Base-by-base conservation (phyloP, 306 rosid genomes). In the Begonia fuchsioides region DNA sequence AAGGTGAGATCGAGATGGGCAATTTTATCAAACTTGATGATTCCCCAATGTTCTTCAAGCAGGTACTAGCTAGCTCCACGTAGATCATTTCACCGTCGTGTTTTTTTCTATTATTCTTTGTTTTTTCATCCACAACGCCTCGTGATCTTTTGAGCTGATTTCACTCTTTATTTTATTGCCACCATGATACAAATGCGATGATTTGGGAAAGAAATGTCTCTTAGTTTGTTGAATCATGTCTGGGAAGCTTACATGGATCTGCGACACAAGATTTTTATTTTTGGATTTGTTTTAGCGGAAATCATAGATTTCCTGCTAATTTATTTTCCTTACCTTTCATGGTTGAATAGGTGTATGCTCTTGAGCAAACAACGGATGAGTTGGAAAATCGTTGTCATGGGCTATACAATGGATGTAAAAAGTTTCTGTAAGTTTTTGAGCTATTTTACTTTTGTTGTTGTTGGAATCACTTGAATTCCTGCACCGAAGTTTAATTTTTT, bases 21-120 rank as follows among this genome's bases (percentile, higher is more conserved):
- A 60, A 95, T 12, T 90, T 84, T 57, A 57, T 77, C 76, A 90
- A 76, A 76, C 92, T 90, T 18, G 98, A 90, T 39, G 98, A 90
- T 62, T 90, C 98, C 40, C 98, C 98, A 16, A 90, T 90, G 95
- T 90, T 90, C 68, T 86, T 79, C 76, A 90, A 75, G 54, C 95
- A 90, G 95, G 98, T 82, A 52, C 17, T 15, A 19, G 32, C 17
- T 15, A 19, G 32, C 38, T 32, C 40, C 15, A 6, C 17, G 14
- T 15, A 8, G 51, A 35, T 45, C 60, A 41, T 43, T 72, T 52
- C 13, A 39, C 52, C 9, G 38, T 51, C 54, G 10, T 44, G 11
- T 58, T 38, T 38, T 13, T 15, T 44, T 38, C 16, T 12, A 13
- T 47, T 16, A 10, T 8, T 16, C 3, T 38, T 56, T 44, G 35